These are phyloP conservation scores for Solanum peruvianum DNA, from an alignment of 257 asterid genomes.

Conservation along the genomic window DNA sequence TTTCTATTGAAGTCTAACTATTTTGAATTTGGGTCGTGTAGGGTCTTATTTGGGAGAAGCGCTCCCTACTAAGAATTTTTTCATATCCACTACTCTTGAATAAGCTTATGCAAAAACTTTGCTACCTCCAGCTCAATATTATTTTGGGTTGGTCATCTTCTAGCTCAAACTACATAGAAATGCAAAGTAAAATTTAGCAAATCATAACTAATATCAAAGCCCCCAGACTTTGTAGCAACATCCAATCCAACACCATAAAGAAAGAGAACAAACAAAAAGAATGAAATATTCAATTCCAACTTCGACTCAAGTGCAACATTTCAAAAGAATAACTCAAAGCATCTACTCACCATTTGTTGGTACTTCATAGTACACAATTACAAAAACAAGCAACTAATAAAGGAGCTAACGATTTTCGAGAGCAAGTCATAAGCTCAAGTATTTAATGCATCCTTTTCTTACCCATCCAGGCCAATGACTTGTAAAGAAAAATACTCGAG, in stretches of 20 bases:
- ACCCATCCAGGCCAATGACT: neutral
- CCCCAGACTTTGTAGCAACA: neutral
- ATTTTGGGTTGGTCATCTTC: conserved; percentile 65
- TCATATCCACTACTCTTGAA: conserved; percentile 51
- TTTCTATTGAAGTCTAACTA: neutral
- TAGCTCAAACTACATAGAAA: conserved; percentile 11
- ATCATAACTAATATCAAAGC: neutral
- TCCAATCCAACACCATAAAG: neutral
- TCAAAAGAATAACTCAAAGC: neutral
- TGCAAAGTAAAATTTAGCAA: neutral
- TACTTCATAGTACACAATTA: neutral
- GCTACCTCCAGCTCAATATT: conserved; percentile 98
- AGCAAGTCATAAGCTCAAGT: neutral
- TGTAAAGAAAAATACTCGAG: neutral
- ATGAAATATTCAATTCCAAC: neutral
- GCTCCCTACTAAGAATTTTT: neutral
- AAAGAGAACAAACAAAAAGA: neutral
- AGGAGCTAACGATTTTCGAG: neutral
- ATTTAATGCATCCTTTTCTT: neutral
- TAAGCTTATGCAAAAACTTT: conserved; percentile 90
- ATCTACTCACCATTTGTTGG: neutral
- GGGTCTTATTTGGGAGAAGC: neutral
- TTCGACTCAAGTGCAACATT: neutral
- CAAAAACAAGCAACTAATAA: neutral
- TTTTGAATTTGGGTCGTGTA: too few relatives aligned